A percentile compares a stretch with the other conserved stretches of the same genome.
Conservation (phyloP, 768 basidiomycete genomes). For the Pholiota conissans region DNA sequence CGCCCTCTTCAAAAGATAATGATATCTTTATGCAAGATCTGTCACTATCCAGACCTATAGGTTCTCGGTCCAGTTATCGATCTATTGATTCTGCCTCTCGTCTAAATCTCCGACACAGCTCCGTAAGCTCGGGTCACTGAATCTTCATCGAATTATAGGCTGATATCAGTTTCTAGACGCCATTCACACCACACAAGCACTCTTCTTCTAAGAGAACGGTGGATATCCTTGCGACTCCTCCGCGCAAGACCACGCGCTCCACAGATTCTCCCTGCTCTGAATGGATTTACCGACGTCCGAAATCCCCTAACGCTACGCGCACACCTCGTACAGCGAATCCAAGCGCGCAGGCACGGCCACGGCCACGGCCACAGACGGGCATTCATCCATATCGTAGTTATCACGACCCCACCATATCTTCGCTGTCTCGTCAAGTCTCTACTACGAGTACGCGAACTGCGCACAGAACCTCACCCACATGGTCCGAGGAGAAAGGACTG, state of each 20-base stretch:
- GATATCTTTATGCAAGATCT: constrained; percentile 19
- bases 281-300: constrained; percentile 50
- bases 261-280: constrained; percentile 32
- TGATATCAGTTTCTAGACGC: constrained; percentile 7
- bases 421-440: constrained; percentile 23
- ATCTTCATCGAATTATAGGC: not conserved
- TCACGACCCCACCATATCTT: constrained; percentile 19
- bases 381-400: constrained; percentile 23
- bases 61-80: not conserved
- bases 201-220: constrained; percentile 21
- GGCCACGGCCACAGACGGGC: constrained; percentile 29
- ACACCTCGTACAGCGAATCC: constrained; percentile 20
- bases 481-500: constrained; percentile 2
- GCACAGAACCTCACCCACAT: constrained; percentile 4
- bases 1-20: constrained; percentile 16
- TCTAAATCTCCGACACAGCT: not conserved
- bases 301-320: constrained; percentile 26
- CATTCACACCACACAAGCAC: constrained; percentile 9
- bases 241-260: constrained; percentile 12
- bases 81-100: constrained; percentile 9
- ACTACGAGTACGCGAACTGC: constrained; percentile 19
- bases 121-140: constrained; percentile 1
- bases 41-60: constrained; percentile 8
- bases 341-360: constrained; percentile 20
- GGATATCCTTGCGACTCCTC: constrained; percentile 21